A percentile compares a stretch with the other conserved stretches of the same genome.
Evolutionary conservation across 371 early-diverging fungal genomes (phyloP).

Genomic region (Syncephalastrum sp.): DNA sequence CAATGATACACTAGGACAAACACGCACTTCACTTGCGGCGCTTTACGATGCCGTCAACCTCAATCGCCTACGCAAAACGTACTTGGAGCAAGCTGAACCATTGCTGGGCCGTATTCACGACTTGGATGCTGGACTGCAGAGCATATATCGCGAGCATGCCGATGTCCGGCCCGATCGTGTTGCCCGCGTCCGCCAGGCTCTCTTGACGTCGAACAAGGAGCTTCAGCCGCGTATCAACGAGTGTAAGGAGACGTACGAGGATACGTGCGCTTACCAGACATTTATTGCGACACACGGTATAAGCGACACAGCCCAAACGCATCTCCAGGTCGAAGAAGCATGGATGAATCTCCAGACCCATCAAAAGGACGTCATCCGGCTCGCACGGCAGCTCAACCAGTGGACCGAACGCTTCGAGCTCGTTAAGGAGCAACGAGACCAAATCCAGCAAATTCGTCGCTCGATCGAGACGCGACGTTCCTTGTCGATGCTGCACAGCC

Average conservation of each 20-base stretch:
- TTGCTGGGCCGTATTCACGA: no score
- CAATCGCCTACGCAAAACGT: constrained; percentile 41
- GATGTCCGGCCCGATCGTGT: constrained; percentile 8
- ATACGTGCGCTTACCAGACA: constrained; percentile 34
- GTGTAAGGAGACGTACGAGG: constrained; percentile 44
- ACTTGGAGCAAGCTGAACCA: constrained; percentile 15
- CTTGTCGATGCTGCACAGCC: no score
- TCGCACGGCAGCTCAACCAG: constrained; percentile 6
- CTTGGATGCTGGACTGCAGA: constrained; percentile 7
- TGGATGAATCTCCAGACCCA: constrained; percentile 17
- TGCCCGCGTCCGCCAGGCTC: constrained; percentile 15
- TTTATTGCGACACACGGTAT: constrained; percentile 27
- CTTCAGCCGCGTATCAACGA: constrained; percentile 26
- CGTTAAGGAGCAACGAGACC: constrained; percentile 11
- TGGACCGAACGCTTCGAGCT: constrained; percentile 20
- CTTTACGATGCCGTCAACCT: constrained; percentile 43
- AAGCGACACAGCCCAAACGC: constrained; percentile 17
- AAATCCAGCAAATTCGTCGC: no score
- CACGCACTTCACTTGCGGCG: constrained; percentile 26
- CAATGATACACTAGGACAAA: constrained; percentile 28
- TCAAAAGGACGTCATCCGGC: not conserved
- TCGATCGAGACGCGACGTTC: no score
- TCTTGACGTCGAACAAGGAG: constrained; percentile 24
- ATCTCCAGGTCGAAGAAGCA: constrained; percentile 22
- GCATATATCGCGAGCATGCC: constrained; percentile 15